Percentiles rank a stretch among this genome's conserved stretches.
Evolutionary conservation across 768 basidiomycete genomes (phyloP).

Genomic region (Asterophora parasitica): DNA sequence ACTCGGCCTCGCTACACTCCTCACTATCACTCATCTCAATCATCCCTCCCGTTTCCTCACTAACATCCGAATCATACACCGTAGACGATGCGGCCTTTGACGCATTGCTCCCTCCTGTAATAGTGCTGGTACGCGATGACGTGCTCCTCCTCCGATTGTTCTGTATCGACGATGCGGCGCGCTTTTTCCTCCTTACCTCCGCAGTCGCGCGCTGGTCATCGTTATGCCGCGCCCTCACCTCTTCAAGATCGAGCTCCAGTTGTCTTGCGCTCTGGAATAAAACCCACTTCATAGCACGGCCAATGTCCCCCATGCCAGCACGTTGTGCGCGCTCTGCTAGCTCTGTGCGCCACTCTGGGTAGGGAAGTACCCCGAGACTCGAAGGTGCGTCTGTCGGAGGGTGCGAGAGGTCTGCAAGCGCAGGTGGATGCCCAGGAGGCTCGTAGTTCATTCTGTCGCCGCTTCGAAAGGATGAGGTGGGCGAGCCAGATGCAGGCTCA

Average conservation of each 20-base stretch:
- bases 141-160: conserved; percentile 18
- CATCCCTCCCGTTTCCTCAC: conserved; percentile 20
- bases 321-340: conserved; percentile 47
- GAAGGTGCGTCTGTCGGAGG: conserved; percentile 12
- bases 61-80: conserved; percentile 17
- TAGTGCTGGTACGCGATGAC: conserved; percentile 12
- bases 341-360: conserved; percentile 63
- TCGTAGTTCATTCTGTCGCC: conserved; percentile 8
- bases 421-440: conserved; percentile 13
- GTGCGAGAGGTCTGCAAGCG: conserved; percentile 14
- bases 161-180: conserved; percentile 14
- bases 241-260: conserved; percentile 16
- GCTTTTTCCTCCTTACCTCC: conserved; percentile 10
- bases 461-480: conserved; percentile 9
- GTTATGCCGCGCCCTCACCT: conserved; percentile 19
- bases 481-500: background rate
- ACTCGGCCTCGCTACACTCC: conserved; percentile 55
- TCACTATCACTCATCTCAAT: conserved; percentile 33
- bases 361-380: conserved; percentile 41
- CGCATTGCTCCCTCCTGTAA: conserved; percentile 14
- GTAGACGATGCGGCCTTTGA: conserved; percentile 5
- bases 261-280: conserved; percentile 21
- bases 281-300: conserved; percentile 48
- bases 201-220: conserved; percentile 11
- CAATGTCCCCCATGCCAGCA: conserved; percentile 56